Evolutionary conservation across 2,329 filamentous ascomycete species (phyloP).

Genomic region (Apiospora malaysiana): DNA sequence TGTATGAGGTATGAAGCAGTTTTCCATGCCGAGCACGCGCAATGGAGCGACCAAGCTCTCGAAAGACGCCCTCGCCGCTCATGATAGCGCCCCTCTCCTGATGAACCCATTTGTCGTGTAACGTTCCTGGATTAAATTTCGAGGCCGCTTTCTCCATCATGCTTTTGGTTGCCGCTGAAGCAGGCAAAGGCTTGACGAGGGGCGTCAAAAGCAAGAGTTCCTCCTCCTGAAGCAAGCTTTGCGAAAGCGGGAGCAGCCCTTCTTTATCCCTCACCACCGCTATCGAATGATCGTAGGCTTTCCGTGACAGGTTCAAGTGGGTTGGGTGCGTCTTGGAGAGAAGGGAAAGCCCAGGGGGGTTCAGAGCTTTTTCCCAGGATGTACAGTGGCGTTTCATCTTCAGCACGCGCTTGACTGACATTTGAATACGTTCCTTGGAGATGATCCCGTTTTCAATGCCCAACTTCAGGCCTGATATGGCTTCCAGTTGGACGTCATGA

Average conservation of each 20-base stretch:
- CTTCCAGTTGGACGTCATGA: constrained; percentile 88
- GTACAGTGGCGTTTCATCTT: constrained; percentile 84
- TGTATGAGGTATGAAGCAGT: constrained; percentile 92
- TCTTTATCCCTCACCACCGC: constrained; percentile 92
- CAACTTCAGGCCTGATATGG: constrained; percentile 86
- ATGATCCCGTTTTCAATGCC: constrained; percentile 92
- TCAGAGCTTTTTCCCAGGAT: constrained; percentile 89
- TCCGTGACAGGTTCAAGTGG: constrained; percentile 81
- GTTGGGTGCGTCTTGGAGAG: constrained; percentile 82
- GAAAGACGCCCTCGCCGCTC: constrained; percentile 92
- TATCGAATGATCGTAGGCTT: constrained; percentile 90
- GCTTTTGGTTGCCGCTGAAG: constrained; percentile 80
- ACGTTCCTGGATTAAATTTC: constrained; percentile 41
- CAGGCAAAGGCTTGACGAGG: constrained; percentile 88
- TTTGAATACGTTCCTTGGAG: constrained; percentile 76
- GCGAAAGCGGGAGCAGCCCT: constrained; percentile 80
- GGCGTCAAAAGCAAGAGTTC: constrained; percentile 90
- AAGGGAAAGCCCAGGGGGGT: constrained; percentile 78
- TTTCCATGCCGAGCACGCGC: constrained; percentile 85
- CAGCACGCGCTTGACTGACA: constrained; percentile 80
- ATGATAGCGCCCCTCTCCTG: constrained; percentile 71
- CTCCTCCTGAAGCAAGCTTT: constrained; percentile 81
- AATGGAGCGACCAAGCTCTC: constrained; percentile 86
- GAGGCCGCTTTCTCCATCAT: constrained; percentile 61
- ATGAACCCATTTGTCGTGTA: constrained; percentile 63